A percentile compares a stretch with the other conserved stretches of the same genome.
Evolutionary conservation across 2,329 filamentous ascomycete species (phyloP).

Genomic region (Aureobasidium zeae): DNA sequence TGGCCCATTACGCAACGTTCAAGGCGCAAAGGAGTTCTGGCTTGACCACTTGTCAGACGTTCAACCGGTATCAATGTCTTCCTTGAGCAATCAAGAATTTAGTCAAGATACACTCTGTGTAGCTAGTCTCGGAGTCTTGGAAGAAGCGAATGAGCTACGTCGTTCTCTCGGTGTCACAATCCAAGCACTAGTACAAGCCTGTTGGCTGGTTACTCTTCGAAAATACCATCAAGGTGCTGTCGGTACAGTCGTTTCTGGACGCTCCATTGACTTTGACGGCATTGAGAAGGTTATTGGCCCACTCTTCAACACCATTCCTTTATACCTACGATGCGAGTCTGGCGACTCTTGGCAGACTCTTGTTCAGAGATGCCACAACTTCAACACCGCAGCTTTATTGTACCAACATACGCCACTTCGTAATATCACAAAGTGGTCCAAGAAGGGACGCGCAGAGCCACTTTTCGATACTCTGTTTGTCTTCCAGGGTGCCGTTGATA

Average conservation of each 20-base stretch:
- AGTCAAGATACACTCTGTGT: conserved; percentile 20
- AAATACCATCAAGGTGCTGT: conserved; percentile 42
- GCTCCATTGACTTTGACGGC: conserved; percentile 57
- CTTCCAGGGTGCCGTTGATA: conserved; percentile 50
- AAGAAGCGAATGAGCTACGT: conserved; percentile 40
- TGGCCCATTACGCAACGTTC: conserved; percentile 52
- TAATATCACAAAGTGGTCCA: conserved; percentile 71
- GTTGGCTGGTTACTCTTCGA: conserved; percentile 51
- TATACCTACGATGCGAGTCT: conserved; percentile 41
- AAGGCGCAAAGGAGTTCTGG: conserved; percentile 60
- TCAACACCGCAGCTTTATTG: conserved; percentile 56
- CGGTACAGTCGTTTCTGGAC: conserved; percentile 71
- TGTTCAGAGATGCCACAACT: conserved; percentile 57
- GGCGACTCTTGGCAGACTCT: conserved; percentile 51
- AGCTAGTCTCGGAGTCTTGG: conserved; percentile 37
- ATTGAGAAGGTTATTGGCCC: conserved; percentile 66
- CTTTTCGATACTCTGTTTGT: conserved; percentile 78
- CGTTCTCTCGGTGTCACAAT: conserved; percentile 59
- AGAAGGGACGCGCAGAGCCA: conserved; percentile 42
- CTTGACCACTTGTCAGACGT: conserved; percentile 41
- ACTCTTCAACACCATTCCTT: conserved; percentile 83
- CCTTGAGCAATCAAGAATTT: conserved; percentile 20
- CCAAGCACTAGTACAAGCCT: conserved; percentile 71
- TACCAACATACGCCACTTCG: conserved; percentile 74
- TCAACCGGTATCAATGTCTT: conserved; percentile 25